Conservation (phyloP, 1,284 basidiomycete species). For the Leccinum subrobustum region DNA sequence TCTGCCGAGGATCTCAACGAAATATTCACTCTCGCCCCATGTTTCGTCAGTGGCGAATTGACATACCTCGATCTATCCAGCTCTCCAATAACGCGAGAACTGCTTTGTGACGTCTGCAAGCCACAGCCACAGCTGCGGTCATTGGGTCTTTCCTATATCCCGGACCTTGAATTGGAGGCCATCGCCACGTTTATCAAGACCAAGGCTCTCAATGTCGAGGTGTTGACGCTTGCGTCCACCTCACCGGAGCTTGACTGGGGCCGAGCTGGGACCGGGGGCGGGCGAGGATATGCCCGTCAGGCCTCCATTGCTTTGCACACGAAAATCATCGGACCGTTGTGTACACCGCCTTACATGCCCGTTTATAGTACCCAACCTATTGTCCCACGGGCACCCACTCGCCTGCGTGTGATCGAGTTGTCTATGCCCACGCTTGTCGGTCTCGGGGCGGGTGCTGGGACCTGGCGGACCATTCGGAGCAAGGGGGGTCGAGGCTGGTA, state of each 20-base stretch:
- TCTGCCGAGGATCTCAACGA: constrained; percentile 64
- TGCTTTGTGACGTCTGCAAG: constrained; percentile 58
- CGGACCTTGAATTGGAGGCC: constrained; percentile 63
- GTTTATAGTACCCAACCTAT: constrained; percentile 37
- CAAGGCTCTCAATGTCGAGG: constrained; percentile 79
- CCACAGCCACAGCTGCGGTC: constrained; percentile 81
- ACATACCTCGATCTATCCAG: constrained; percentile 91
- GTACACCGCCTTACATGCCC: constrained; percentile 76
- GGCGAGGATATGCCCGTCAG: constrained; percentile 47
- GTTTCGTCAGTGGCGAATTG: constrained; percentile 75
- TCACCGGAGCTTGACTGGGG: constrained; percentile 72
- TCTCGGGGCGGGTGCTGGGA: constrained; percentile 72
- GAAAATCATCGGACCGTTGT: constrained; percentile 75
- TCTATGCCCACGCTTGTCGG: constrained; percentile 71
- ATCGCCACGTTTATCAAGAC: constrained; percentile 70
- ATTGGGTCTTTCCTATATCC: constrained; percentile 86
- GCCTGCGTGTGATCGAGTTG: constrained; percentile 87
- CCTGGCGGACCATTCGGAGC: constrained; percentile 87
- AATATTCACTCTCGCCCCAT: constrained; percentile 77
- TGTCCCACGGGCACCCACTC: constrained; percentile 58
- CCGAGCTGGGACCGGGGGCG: constrained; percentile 34
- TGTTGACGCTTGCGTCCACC: constrained; percentile 81
- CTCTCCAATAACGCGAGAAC: constrained; percentile 64
- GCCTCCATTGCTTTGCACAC: constrained; percentile 65
- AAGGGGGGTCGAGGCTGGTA: constrained; percentile 97